Base-by-base conservation (phyloP, 2,329 filamentous ascomycete species). In the Botrytis fabae region DNA sequence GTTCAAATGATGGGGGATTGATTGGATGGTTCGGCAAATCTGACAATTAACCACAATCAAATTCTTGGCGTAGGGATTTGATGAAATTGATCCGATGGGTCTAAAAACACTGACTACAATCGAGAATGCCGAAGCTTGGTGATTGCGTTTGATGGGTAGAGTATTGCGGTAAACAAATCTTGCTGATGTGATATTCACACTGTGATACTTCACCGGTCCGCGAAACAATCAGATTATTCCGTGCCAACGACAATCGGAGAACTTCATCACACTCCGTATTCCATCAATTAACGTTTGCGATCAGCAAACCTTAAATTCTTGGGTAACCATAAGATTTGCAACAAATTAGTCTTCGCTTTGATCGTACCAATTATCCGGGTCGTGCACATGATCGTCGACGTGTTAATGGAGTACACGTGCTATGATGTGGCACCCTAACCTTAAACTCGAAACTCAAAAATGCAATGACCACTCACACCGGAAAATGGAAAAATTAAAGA, bases 311-410 rank as follows among this genome's bases (percentile, higher is more conserved):
- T 68, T 40, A 68, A 40, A 68, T 68, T 68, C 64, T 68, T 68
- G 48, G 64, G 64, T 68, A 68, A 68, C 64, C 51, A 38, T 57
- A 48, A 16, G 64, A 57, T 54, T 40, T 68, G 64, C 64, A 68
- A 68, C 64, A 68, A 57, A 54, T 28, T 7, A 1, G 28, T 22
- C 10, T 22, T 14, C 22, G 8, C 46, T 57, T 35, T 14, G 14
- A 28, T 10, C 28, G 8, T 40, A 42, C 35, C 25, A 68, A 28
- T 54, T 42, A 38, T 42, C 40, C 51, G 48, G 64, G 48, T 68
- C 35, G 35, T 28, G 35, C 48, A 68, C 35, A 57, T 68, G 64
- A 68, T 40, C 64, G 25, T 68, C 48, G 64, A 68, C 32, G 35
- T 68, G 64, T 68, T 54, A 54, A 68, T 42, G 35, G 20, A 42